phyloP scores from a whole-genome alignment of 768 basidiomycete genomes.

The Amanita fuliginea region DNA sequence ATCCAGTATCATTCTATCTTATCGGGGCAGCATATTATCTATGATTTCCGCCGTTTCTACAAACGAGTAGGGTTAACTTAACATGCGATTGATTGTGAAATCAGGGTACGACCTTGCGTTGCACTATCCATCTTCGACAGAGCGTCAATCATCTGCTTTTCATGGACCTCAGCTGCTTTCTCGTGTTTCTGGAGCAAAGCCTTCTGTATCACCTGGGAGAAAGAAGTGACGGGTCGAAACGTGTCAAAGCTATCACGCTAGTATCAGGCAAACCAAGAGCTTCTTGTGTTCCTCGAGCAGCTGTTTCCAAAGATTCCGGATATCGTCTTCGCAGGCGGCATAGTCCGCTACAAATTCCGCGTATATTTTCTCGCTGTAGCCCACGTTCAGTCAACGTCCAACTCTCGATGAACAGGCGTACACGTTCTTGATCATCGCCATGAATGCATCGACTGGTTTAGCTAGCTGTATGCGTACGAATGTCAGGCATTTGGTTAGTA shows the following conservation, averaged over 20 bases:
- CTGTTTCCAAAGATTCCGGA: slow-evolving; percentile 13
- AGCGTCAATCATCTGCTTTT: not conserved
- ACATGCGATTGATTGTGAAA: not conserved
- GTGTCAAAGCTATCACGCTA: not conserved
- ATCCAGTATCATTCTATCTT: no score
- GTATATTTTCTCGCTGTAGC: slow-evolving; percentile 12
- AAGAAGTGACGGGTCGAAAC: not conserved
- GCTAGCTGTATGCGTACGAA: slow-evolving; percentile 4
- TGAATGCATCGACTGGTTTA: slow-evolving; percentile 9
- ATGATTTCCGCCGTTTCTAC: not conserved
- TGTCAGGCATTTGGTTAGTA: not conserved
- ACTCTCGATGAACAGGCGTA: not conserved
- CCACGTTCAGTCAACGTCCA: not conserved
- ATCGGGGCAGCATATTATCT: not conserved
- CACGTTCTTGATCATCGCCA: slow-evolving; percentile 8
- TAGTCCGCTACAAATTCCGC: slow-evolving; percentile 13
- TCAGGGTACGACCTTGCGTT: not conserved
- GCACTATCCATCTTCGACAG: not conserved
- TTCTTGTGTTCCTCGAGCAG: slow-evolving; percentile 15
- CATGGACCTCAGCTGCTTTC: not conserved
- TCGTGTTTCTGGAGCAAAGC: not conserved
- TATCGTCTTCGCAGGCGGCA: slow-evolving; percentile 16
- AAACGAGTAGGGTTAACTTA: not conserved
- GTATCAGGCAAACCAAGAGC: slow-evolving; percentile 8
- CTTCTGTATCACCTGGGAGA: not conserved